Evolutionary conservation across 176 grass and related monocot genomes (phyloP), one percentile per base, ranked within the genome.

Genomic region (Guadua angustifolia): DNA sequence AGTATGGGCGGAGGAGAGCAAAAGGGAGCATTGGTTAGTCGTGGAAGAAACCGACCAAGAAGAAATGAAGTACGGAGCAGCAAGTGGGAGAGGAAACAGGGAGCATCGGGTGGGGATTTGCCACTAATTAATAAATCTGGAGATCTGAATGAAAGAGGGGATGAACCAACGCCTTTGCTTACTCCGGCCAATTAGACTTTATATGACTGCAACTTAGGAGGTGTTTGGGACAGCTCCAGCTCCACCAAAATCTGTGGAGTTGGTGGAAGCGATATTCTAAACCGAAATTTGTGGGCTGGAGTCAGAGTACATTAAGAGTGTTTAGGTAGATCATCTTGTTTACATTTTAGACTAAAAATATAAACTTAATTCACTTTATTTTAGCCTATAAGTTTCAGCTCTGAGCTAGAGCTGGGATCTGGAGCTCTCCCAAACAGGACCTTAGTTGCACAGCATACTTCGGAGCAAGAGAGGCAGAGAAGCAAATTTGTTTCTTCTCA

Each of bases 51-150:
- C 75, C 53, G n/a, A 33, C 3, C 21, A 35, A 15, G 19, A 55
- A 58, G 58, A 14, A 26, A 14, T 13, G 24, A 21, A 14, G 77
- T 78, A 82, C 69, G 1, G 38, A 36, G 56, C 26, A 18, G 65
- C 80, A 83, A 64, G 86, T 64, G 56, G 80, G 80, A 38, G 62
- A 25, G 76, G 13, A 17, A 72, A 10, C 29, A 82, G 5, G 29
- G 1, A 8, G 58, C 29, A 35, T 70, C 53, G 1, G 18, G 6
- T 26, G 76, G 49, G 36, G 51, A 71, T 82, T 45, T 10, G 43
- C 10, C 44, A 45, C 44, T 64, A 21, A 60, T 74, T 74, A 65
- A 74, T n/a, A n/a, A n/a, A n/a, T n/a, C n/a, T n/a, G n/a, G n/a
- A n/a, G n/a, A 24, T 64, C 17, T 4, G 42, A 5, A 45, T 45